Base-by-base conservation (phyloP, 2,329 filamentous ascomycete species). In the Hymenoscyphus occultus region DNA sequence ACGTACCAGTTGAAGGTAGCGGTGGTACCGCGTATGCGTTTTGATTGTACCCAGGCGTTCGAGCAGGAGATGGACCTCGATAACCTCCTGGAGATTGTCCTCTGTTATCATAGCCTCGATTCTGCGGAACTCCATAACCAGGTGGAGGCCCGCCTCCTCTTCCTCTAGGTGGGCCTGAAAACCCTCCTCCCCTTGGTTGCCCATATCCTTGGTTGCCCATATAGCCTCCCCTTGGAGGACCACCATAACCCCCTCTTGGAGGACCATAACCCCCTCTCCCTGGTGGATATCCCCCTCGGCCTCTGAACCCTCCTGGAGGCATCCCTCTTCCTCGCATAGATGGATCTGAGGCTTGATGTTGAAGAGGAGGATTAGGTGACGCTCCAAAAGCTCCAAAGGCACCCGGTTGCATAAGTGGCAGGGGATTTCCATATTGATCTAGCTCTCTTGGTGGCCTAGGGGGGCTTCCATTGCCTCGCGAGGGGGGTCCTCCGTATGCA, bases 341-440 rank as follows among this genome's bases (percentile, higher is more conserved):
- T 56, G 64, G 67, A 61, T 75, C 71, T 1, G 72, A 72, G 56
- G 72, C 73, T 64, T 78, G 71, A 78, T 82, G 77, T 80, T 79
- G 54, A 78, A 80, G 64, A 78, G 80, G 70, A 78, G 77, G 65
- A 79, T 81, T 61, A 76, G 81, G 71, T 83, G 85, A 14, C 75
- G 77, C 70, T 82, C 70, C 72, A 64, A 69, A 72, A 28, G 65
- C 40, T 54, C 67, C 72, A 65, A 69, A 72, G 31, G 65, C 39
- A 48, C 68, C 70, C 63, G 64, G 66, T 57, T 69, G 67, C 59
- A 67, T 65, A 42, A 63, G 51, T 45, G 71, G 68, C 31, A 83
- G 77, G 10, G 80, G 78, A 72, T 90, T 90, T 56, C 87, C 88
- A 69, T 90, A 91, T 67, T 87, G 86, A 69, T 92, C 90, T 66